These are phyloP conservation scores for Lablab purpureus DNA, from an alignment of 306 rosid species.

Conservation along the genomic window DNA sequence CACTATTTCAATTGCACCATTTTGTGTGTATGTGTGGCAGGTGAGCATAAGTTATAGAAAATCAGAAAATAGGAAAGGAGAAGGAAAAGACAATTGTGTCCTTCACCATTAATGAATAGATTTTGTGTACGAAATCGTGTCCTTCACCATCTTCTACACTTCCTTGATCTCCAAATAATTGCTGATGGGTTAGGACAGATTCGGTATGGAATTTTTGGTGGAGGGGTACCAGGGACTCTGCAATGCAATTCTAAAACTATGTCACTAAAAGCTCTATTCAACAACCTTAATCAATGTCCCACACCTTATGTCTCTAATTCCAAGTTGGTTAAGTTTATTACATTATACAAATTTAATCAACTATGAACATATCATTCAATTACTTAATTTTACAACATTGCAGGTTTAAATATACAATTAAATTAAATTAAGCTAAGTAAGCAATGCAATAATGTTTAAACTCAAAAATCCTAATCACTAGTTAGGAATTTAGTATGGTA, in stretches of 20 bases:
- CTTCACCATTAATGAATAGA: background rate
- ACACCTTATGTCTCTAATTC: no score
- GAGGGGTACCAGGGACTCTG: constrained; percentile 67
- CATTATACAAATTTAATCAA: no score
- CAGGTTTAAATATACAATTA: no score
- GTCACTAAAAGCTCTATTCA: constrained; percentile 5
- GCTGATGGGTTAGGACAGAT: constrained; percentile 89
- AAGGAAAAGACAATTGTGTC: no score
- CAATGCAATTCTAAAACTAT: constrained; percentile 41
- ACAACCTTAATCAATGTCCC: background rate
- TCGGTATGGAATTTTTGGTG: constrained; percentile 76
- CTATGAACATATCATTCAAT: no score
- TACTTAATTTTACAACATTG: no score
- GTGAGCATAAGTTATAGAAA: constrained; percentile 11
- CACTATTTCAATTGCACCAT: constrained; percentile 16
- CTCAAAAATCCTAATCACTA: background rate
- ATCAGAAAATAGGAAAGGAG: background rate
- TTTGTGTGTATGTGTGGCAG: constrained; percentile 35
- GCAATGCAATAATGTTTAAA: background rate
- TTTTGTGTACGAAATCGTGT: constrained; percentile 1
- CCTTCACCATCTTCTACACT: constrained; percentile 56
- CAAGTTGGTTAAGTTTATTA: no score
- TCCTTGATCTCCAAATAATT: constrained; percentile 88
- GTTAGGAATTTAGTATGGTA: constrained; percentile 10
- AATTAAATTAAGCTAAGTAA: no score